Evolutionary conservation across 768 basidiomycete species (phyloP).

Genomic region (Candolleomyces efflorescens): DNA sequence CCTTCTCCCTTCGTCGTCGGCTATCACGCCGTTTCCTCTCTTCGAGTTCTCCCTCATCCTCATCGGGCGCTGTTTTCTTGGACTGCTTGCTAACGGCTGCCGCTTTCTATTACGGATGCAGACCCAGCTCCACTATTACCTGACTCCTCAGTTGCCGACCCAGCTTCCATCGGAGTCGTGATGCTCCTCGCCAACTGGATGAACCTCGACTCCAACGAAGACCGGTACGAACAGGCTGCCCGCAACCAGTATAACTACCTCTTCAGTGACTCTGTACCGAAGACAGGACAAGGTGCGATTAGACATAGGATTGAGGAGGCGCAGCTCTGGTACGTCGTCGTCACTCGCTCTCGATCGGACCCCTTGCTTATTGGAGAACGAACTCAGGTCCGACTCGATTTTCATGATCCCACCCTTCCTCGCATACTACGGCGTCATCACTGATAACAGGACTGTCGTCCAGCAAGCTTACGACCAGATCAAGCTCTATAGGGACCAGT

Average conservation of each 20-base stretch:
- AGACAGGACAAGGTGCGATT: constrained; percentile 71
- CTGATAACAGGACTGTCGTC: constrained; percentile 54
- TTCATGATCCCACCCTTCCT: constrained; percentile 89
- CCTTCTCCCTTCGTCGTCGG: not conserved
- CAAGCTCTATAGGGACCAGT: constrained; percentile 61
- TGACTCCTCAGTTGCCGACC: constrained; percentile 68
- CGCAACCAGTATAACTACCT: constrained; percentile 63
- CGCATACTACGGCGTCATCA: constrained; percentile 73
- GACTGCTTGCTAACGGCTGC: constrained; percentile 24
- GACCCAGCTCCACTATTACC: constrained; percentile 56
- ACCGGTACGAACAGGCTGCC: constrained; percentile 61
- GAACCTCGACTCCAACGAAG: constrained; percentile 33
- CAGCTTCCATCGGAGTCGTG: constrained; percentile 68
- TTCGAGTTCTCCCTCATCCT: too few species aligned
- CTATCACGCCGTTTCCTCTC: too few species aligned
- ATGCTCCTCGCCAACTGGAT: constrained; percentile 59
- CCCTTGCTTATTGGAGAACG: not conserved
- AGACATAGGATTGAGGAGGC: constrained; percentile 68
- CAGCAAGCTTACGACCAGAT: constrained; percentile 68
- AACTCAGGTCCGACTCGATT: constrained; percentile 67
- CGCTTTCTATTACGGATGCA: constrained; percentile 33
- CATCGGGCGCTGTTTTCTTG: too few species aligned
- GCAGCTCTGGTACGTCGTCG: constrained; percentile 59
- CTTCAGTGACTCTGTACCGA: constrained; percentile 47
- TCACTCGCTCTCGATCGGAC: not conserved